phyloP scores from a whole-genome alignment of 1,284 basidiomycete genomes.

The Boletus calvinii region DNA sequence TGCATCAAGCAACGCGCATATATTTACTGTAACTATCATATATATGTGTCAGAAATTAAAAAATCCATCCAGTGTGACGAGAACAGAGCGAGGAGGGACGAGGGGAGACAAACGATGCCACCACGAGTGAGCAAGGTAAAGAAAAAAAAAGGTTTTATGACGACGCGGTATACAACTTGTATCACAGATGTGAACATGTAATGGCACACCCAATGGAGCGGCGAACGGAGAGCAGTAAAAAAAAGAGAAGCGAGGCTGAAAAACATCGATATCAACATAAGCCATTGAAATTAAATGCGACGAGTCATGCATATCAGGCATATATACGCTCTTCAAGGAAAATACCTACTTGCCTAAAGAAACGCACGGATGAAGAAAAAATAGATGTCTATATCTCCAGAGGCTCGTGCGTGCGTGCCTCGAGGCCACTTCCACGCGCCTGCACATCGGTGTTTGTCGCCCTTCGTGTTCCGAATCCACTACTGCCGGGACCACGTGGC shows the following conservation, averaged over 20 bases:
- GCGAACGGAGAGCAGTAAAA: conserved; percentile 5
- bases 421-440: conserved; percentile 60
- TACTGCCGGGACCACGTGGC: conserved; percentile 72
- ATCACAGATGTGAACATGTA: conserved; percentile 11
- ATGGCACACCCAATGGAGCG: conserved; percentile 7
- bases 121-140: background rate
- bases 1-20: conserved; percentile 33
- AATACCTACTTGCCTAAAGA: conserved; percentile 25
- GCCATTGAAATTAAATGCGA: conserved; percentile 22
- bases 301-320: conserved; percentile 26
- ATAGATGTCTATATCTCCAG: conserved; percentile 64
- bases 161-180: conserved; percentile 33
- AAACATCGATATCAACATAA: conserved; percentile 12
- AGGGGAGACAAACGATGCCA: background rate
- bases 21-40: conserved; percentile 24
- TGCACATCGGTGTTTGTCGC: conserved; percentile 53
- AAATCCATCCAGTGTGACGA: conserved; percentile 14
- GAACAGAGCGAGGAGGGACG: background rate
- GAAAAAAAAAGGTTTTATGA: conserved; percentile 15
- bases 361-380: background rate
- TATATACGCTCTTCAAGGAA: conserved; percentile 19
- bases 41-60: conserved; percentile 14
- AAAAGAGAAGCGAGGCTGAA: background rate
- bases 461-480: conserved; percentile 68
- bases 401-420: conserved; percentile 79